Base-by-base conservation (phyloP, 2,329 filamentous ascomycete species). In the Alternaria longipes region DNA sequence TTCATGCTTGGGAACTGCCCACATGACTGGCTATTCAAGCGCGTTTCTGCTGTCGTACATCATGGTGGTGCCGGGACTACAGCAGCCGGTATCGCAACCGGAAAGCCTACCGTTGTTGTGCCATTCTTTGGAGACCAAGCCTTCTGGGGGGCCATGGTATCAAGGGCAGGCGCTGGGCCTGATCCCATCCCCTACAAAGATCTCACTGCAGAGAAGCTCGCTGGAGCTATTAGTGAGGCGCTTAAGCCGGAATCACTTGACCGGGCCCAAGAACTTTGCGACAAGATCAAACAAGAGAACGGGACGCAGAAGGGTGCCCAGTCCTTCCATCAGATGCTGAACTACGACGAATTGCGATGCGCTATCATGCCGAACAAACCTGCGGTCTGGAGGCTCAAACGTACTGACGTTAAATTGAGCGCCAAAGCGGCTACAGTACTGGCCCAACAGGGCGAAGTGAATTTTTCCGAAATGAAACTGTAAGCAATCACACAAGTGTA, bases 61-160 rank as follows among this genome's bases (percentile, higher is more conserved):
- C 93, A 97, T 65, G 93, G 93, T 22, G 93, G 93, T 59, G 93
- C 93, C 8, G 93, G 93, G 18, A 97, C 93, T 3, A 96, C 92
- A 1, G 92, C 93, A 1, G 91, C 92, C 1, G 93, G 93, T n/a
- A 91, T 97, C 62, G 87, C 90, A 18, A 87, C 89, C 1, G 93
- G 92, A 24, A 89, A 89, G 55, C 93, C 93, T 2, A 97, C 93
- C 0, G 86, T 95, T 2, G 85, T 97, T 3, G 89, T 97, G 0
- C 93, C 93, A 0, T 97, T 97, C 81, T 97, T 81, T 49, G 79
- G 79, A 20, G 78, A 80, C 49, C 78, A 80, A 50, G 75, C 77
- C 3, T 81, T 80, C 57, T 81, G 79, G 79, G 79, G 79, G 52
- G 70, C 77, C 11, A 80, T 81, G 79, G 75, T 79, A 1, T 75